These are phyloP conservation scores for Nicotiana knightiana DNA, from an alignment of 257 asterid genomes.

Conservation along the genomic window DNA sequence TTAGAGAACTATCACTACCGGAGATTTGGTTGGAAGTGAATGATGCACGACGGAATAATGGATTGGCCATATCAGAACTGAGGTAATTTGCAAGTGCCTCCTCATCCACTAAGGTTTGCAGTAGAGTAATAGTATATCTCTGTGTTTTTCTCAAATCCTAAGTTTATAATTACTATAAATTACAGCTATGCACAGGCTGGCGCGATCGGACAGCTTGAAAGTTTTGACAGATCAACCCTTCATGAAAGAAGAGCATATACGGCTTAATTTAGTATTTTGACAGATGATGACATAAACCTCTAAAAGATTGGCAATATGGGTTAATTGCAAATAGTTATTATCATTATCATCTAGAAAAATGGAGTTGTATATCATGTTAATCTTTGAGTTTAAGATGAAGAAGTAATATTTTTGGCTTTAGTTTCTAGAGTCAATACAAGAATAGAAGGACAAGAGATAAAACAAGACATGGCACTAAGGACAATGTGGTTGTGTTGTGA, in stretches of 20 bases:
- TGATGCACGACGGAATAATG: neutral
- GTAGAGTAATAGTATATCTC: neutral
- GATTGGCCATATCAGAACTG: conserved; percentile 3
- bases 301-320: neutral
- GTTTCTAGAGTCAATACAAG: neutral
- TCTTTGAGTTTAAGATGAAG: neutral
- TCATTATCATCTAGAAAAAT: neutral
- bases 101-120: neutral
- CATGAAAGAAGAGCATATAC: neutral
- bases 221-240: neutral
- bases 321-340: neutral
- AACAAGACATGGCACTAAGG: neutral
- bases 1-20: neutral
- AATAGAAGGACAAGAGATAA: neutral
- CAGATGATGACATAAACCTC: neutral
- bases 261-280: neutral
- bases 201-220: neutral
- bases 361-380: neutral
- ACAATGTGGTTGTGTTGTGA: neutral
- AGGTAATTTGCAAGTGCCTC: conserved; percentile 4
- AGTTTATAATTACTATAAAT: neutral
- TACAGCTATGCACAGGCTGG: neutral
- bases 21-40: neutral
- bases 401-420: neutral
- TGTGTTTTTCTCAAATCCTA: neutral